Conservation (phyloP, 2,329 filamentous ascomycete species). For the Dactylellina haptotyla region DNA sequence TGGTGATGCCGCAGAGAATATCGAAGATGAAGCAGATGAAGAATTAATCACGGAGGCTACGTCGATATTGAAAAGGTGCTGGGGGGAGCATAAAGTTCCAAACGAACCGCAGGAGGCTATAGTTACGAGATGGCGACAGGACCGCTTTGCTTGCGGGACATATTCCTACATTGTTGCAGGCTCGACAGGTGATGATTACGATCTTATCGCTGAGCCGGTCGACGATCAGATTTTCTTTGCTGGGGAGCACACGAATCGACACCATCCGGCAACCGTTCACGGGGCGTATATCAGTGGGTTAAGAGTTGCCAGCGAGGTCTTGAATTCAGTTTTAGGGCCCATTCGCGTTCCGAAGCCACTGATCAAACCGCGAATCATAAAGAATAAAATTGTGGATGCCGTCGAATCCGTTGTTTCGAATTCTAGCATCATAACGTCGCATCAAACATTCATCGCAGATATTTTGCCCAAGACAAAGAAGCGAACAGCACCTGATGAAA, state of each 20-base stretch:
- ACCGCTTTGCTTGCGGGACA: conserved; percentile 89
- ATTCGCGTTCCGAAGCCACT: conserved; percentile 81
- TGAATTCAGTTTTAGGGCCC: conserved; percentile 81
- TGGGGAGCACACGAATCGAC: conserved; percentile 94
- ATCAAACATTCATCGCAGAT: background rate
- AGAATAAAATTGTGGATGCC: background rate
- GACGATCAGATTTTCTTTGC: conserved; percentile 88
- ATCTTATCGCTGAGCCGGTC: conserved; percentile 83
- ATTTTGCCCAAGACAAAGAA: conserved; percentile 41
- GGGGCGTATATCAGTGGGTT: conserved; percentile 94
- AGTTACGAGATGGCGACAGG: conserved; percentile 89
- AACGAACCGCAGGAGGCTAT: conserved; percentile 85
- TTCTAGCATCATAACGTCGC: conserved; percentile 14
- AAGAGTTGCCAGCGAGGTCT: conserved; percentile 84
- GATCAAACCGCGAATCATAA: conserved; percentile 69
- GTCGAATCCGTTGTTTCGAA: background rate
- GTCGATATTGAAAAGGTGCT: conserved; percentile 78
- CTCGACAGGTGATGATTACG: conserved; percentile 87
- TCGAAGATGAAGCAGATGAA: conserved; percentile 79
- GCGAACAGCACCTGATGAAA: conserved; percentile 57
- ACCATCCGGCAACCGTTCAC: conserved; percentile 95
- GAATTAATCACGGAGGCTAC: conserved; percentile 83
- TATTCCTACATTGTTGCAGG: conserved; percentile 92
- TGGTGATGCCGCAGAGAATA: conserved; percentile 89
- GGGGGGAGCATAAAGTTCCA: conserved; percentile 70